phyloP scores from a whole-genome alignment of 352 stramenopile genomes.

The Globisporangium rhizosaccharum region DNA sequence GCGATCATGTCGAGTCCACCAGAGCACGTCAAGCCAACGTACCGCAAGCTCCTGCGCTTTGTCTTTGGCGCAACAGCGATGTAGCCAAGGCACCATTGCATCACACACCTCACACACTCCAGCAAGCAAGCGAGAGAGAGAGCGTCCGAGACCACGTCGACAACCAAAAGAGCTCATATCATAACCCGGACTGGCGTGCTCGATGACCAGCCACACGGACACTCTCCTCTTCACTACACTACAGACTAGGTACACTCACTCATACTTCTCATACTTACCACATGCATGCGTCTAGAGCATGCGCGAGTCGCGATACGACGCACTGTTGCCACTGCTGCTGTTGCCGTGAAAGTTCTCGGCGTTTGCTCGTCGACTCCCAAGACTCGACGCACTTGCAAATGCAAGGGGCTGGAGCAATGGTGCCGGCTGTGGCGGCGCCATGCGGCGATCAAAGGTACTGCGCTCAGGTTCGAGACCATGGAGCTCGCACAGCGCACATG shows the following conservation, averaged over 20 bases:
- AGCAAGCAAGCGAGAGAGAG: too few relatives aligned
- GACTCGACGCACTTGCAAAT: too few relatives aligned
- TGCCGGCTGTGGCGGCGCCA: background rate
- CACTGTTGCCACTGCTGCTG: slow-evolving; percentile 1
- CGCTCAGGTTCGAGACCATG: slow-evolving; percentile 9
- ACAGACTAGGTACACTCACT: too few relatives aligned
- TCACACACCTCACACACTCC: too few relatives aligned
- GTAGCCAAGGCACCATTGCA: slow-evolving; percentile 18
- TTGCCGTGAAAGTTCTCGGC: slow-evolving; percentile 6
- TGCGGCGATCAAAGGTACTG: background rate
- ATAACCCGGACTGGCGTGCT: too few relatives aligned
- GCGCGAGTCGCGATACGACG: background rate
- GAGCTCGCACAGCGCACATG: slow-evolving; percentile 47
- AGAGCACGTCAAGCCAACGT: slow-evolving; percentile 81
- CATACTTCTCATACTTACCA: too few relatives aligned
- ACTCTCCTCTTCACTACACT: too few relatives aligned
- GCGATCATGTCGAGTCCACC: slow-evolving; percentile 77
- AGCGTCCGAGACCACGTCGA: too few relatives aligned
- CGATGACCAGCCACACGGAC: too few relatives aligned
- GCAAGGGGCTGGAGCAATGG: background rate
- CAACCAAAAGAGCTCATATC: too few relatives aligned
- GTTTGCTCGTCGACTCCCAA: background rate
- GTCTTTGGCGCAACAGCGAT: slow-evolving; percentile 76
- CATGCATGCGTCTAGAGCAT: background rate
- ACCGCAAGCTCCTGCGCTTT: slow-evolving; percentile 74